Percentiles rank a stretch among this genome's conserved stretches.
phyloP scores from a whole-genome alignment of 202 grass and related monocot species.

The Thinopyrum obtusiflorum region DNA sequence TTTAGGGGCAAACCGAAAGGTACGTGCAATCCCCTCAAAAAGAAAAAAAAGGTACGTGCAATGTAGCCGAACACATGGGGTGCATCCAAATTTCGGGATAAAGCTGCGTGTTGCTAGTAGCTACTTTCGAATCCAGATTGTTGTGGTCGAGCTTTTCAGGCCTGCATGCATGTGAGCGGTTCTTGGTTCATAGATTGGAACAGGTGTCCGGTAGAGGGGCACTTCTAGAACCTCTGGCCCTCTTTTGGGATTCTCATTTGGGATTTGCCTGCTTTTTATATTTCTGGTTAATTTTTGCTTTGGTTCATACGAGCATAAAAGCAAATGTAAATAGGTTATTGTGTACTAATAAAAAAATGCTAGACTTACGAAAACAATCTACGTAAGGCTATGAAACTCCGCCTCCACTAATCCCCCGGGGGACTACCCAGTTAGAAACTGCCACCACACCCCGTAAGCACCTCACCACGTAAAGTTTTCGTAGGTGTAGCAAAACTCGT shows the following conservation, averaged over 20 bases:
- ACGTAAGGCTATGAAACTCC: too few relatives aligned
- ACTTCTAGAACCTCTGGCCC: neutral
- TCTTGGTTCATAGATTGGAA: constrained; percentile 28
- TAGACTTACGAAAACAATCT: too few relatives aligned
- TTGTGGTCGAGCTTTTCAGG: constrained; percentile 15
- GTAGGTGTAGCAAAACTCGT: too few relatives aligned
- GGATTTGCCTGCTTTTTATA: too few relatives aligned
- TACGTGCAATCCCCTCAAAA: too few relatives aligned
- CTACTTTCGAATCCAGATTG: constrained; percentile 6
- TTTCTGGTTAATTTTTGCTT: neutral
- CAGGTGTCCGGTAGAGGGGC: constrained; percentile 22
- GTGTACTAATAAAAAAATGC: neutral
- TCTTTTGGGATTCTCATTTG: neutral
- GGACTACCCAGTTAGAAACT: too few relatives aligned
- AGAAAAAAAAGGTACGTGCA: too few relatives aligned
- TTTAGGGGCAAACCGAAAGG: neutral
- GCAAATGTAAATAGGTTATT: neutral
- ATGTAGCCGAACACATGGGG: constrained; percentile 40
- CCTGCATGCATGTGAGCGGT: constrained; percentile 42
- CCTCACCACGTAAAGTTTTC: too few relatives aligned
- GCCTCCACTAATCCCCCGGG: too few relatives aligned
- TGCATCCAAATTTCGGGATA: constrained; percentile 31
- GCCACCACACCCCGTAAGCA: too few relatives aligned
- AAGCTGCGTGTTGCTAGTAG: neutral
- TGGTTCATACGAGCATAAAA: neutral